Evolutionary conservation across 805 yeast genomes (phyloP).

Genomic region (Zygoascus ofunaensis): DNA sequence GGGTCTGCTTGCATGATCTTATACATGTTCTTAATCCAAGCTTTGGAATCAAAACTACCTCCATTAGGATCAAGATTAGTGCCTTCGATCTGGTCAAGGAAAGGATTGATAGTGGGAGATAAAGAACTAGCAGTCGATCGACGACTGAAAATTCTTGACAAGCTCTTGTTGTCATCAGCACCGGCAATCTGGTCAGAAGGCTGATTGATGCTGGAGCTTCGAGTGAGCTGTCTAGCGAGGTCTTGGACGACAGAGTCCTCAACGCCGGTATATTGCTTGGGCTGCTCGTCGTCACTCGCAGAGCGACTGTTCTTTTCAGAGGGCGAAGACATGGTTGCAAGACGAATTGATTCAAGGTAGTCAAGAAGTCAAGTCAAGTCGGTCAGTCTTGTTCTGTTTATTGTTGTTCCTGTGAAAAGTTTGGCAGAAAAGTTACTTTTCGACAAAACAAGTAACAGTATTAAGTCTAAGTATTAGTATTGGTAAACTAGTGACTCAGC

Average conservation of each 20-base stretch:
- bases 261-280: not conserved
- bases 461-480: too few relatives aligned
- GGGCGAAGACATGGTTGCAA: too few relatives aligned
- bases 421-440: too few relatives aligned
- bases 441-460: too few relatives aligned
- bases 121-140: slow-evolving; percentile 1
- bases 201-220: slow-evolving; percentile 7
- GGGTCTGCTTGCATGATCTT: slow-evolving; percentile 45
- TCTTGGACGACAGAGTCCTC: slow-evolving; percentile 12
- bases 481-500: too few relatives aligned
- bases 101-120: slow-evolving; percentile 18
- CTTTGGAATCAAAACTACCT: slow-evolving; percentile 45
- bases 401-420: too few relatives aligned
- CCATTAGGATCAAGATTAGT: slow-evolving; percentile 50
- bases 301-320: too few relatives aligned
- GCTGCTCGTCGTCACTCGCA: not conserved
- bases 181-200: not conserved
- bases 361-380: too few relatives aligned
- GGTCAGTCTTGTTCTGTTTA: too few relatives aligned
- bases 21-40: slow-evolving; percentile 57
- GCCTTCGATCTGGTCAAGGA: slow-evolving; percentile 25
- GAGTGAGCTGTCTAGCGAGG: slow-evolving; percentile 14
- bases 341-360: too few relatives aligned
- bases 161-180: not conserved
- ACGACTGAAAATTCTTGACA: not conserved